Percentiles rank a stretch among this genome's conserved stretches.
Conservation (phyloP, 768 basidiomycete species). For the Mycena indigotica region DNA sequence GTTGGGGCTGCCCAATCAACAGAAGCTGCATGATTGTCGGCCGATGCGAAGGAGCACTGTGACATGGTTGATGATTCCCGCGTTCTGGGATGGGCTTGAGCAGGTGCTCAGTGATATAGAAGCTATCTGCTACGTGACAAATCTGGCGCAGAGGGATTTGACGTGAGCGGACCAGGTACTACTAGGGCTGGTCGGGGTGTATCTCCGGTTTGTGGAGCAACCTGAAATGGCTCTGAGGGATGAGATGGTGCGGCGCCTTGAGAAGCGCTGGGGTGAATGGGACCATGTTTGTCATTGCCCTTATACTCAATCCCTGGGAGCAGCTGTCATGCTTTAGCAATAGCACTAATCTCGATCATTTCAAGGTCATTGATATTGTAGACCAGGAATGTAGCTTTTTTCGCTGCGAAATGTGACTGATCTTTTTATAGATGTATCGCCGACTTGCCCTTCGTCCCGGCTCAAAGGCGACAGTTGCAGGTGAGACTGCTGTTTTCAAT, state of each 20-base stretch:
- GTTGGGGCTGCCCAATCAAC: no score
- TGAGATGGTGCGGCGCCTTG: slow-evolving; percentile 27
- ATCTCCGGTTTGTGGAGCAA: slow-evolving; percentile 29
- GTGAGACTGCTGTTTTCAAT: slow-evolving; percentile 4
- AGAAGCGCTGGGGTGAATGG: slow-evolving; percentile 32
- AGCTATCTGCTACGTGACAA: no score
- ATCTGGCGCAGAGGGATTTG: slow-evolving; percentile 2
- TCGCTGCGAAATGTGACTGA: slow-evolving; percentile 22
- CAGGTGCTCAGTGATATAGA: no score
- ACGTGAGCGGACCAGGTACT: slow-evolving; percentile 31
- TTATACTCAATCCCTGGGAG: slow-evolving; percentile 34
- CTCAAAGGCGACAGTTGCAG: not conserved
- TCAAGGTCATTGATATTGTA: no score
- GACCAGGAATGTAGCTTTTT: no score
- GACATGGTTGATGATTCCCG: no score
- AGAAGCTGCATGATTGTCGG: no score
- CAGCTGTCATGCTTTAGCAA: slow-evolving; percentile 31
- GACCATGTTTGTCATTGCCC: slow-evolving; percentile 31
- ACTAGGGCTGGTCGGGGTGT: slow-evolving; percentile 32
- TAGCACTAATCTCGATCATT: slow-evolving; percentile 24
- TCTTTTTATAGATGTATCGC: slow-evolving; percentile 26
- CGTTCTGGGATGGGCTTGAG: no score
- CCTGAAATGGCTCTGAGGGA: slow-evolving; percentile 20
- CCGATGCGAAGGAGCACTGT: no score
- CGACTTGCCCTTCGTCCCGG: slow-evolving; percentile 3